phyloP scores from a whole-genome alignment of 2,329 filamentous ascomycete genomes.

The Claviceps arundinis region DNA sequence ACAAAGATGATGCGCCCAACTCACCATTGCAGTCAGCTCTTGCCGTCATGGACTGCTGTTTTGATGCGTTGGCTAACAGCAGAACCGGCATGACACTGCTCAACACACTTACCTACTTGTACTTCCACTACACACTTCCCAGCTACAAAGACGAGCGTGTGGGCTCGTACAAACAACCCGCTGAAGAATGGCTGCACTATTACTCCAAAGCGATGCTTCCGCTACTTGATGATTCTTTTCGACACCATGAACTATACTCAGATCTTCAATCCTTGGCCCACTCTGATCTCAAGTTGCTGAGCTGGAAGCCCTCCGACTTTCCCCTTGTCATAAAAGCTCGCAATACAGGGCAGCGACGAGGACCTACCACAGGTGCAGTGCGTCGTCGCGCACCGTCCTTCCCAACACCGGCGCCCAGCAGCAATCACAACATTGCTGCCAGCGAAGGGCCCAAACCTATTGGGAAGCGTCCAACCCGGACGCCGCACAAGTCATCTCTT shows the following conservation, averaged over 20 bases:
- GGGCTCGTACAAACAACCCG: constrained; percentile 27
- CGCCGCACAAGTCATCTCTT: constrained; percentile 6
- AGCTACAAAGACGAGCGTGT: constrained; percentile 11
- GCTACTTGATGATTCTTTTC: constrained; percentile 22
- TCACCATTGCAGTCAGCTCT: constrained; percentile 16
- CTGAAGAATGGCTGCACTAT: constrained; percentile 30
- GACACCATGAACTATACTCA: constrained; percentile 16
- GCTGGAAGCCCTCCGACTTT: constrained; percentile 16
- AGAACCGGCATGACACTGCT: constrained; percentile 13
- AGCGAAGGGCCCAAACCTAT: constrained; percentile 13
- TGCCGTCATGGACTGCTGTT: constrained; percentile 13
- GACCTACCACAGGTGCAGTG: background rate
- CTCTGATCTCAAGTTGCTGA: constrained; percentile 14
- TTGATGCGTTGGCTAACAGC: constrained; percentile 6
- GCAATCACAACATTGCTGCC: constrained; percentile 11
- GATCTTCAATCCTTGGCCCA: constrained; percentile 21
- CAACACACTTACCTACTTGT: constrained; percentile 17
- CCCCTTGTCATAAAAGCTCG: constrained; percentile 15
- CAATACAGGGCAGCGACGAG: constrained; percentile 7
- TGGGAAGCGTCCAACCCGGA: constrained; percentile 17
- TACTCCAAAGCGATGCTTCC: constrained; percentile 27
- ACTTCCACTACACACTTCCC: constrained; percentile 20
- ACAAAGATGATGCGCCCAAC: background rate
- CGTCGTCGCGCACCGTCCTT: constrained; percentile 1
- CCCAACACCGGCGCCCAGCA: background rate